Percentiles rank a stretch among this genome's conserved stretches.
Conservation (phyloP, 768 basidiomycete species). For the Leccinellum albellum region DNA sequence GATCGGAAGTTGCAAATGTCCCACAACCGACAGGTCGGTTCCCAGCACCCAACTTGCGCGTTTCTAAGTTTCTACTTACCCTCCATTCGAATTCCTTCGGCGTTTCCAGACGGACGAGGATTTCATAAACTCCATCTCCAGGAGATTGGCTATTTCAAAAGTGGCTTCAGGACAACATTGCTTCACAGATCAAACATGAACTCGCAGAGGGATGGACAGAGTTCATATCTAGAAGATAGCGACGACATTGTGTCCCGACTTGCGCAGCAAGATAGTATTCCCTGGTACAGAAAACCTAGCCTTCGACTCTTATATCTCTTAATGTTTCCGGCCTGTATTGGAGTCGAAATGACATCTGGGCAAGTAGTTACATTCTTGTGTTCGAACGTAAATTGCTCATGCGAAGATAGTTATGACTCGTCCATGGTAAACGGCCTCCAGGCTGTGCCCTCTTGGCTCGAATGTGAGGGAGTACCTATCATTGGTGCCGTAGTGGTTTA, state of each 20-base stretch:
- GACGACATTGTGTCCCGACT: background rate
- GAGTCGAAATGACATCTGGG: background rate
- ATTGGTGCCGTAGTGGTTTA: background rate
- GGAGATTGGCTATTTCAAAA: background rate
- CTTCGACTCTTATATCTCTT: background rate
- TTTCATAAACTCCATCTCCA: background rate
- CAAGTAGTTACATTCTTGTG: background rate
- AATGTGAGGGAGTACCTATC: background rate
- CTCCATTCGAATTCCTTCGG: background rate
- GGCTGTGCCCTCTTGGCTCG: background rate
- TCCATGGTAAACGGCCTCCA: background rate
- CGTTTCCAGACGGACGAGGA: background rate
- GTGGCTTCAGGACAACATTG: background rate
- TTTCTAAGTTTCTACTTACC: background rate
- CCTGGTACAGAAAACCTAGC: constrained; percentile 57
- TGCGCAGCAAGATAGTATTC: background rate
- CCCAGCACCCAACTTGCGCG: background rate
- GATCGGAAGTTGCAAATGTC: background rate
- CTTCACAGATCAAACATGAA: background rate
- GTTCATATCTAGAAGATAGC: background rate
- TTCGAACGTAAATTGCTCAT: constrained; percentile 16
- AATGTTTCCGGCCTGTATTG: background rate
- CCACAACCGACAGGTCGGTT: no score
- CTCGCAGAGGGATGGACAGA: background rate
- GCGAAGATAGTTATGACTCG: background rate